Conservation (phyloP, 139 green algal species). For the Tetraselmis striata region DNA sequence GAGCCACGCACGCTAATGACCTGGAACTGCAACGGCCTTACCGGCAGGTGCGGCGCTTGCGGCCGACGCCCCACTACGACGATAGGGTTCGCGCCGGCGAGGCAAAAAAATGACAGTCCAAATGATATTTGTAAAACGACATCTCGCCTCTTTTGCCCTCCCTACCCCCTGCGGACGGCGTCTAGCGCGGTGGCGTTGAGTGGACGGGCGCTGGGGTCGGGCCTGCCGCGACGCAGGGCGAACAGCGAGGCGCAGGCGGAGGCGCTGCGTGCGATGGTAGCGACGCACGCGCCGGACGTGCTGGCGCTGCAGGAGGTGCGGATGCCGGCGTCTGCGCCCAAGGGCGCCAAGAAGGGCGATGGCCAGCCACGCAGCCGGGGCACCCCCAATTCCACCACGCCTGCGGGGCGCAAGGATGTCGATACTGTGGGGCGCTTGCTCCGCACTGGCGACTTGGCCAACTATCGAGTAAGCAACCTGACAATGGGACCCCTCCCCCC, state of each 20-base stretch:
- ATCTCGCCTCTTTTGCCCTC: too few relatives aligned
- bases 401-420: not conserved
- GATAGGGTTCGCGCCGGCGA: not conserved
- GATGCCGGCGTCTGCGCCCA: conserved; percentile 1
- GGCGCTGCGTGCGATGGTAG: not conserved
- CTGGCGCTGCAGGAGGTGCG: conserved; percentile 8
- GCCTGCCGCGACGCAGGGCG: not conserved
- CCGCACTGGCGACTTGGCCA: not conserved
- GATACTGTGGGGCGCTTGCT: not conserved
- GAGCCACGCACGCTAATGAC: conserved; percentile 3
- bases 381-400: not conserved
- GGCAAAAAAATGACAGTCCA: too few relatives aligned
- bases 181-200: too few relatives aligned
- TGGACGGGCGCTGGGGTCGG: too few relatives aligned
- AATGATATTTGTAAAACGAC: too few relatives aligned
- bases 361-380: not conserved
- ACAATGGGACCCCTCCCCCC: too few relatives aligned
- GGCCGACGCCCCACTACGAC: too few relatives aligned
- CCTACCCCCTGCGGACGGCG: too few relatives aligned
- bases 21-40: conserved; percentile 7
- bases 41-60: not conserved
- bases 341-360: not conserved
- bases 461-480: too few relatives aligned
- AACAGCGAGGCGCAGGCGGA: not conserved
- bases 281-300: not conserved